Evolutionary conservation across 495 filamentous ascomycete genomes (phyloP), one percentile per base, ranked within the genome.

Genomic region (Neurospora sp.): DNA sequence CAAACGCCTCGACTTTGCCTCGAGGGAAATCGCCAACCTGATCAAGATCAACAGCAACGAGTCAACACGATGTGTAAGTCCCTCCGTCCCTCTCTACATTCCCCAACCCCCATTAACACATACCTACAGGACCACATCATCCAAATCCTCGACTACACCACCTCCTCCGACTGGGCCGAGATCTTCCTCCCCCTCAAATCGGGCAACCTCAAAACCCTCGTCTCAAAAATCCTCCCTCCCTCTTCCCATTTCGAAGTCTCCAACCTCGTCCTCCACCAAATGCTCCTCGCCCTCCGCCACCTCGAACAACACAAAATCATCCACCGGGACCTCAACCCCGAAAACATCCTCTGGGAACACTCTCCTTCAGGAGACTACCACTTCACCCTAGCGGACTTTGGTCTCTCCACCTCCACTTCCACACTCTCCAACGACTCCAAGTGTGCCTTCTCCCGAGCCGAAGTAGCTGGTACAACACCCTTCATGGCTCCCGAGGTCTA

Each of bases 281-380:
- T 80, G 76, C 76, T 83, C 4, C 74, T 76, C 0, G 82, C 79
- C 1, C 75, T 83, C 3, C 65, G 80, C 5, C 82, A 76, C 71
- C 74, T 82, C 4, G 76, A 71, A 0, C 22, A 14, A 0, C 70
- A 93, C 76, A 86, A 88, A 35, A 89, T 94, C 73, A 88, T 94
- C 72, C 92, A 94, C 78, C 86, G 92, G 8, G 92, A 94, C 79
- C 82, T 94, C 72, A 94, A 94, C 79, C 92, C 92, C 2, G 92
- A 94, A 75, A 94, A 94, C 75, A 89, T 94, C 39, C 83, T 94
- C 3, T 80, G 46, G 40, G 72, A 80, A 3, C 71, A 42, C 7
- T 73, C 74, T 22, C 22, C 53, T 14, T 37, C 53, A 14, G 61
- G 71, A 11, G 22, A 44, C n/a, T 78, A 80, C 68, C 69, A 74